Evolutionary conservation across 768 basidiomycete genomes (phyloP), one percentile per base, ranked within the genome.

Genomic region (Mycena metata): DNA sequence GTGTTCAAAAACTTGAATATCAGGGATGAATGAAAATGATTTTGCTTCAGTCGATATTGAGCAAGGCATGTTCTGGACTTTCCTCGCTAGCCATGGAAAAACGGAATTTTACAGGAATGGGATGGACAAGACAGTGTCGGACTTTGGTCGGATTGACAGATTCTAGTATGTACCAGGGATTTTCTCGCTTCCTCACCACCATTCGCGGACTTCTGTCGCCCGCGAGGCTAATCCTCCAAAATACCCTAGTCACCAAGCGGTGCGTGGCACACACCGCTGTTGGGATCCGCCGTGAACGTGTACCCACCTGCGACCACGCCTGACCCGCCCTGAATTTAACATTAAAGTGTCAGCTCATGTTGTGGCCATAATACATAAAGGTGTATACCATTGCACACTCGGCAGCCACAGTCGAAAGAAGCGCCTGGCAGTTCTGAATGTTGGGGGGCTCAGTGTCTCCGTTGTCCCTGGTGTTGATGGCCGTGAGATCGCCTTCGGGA

Each of bases 271-370:
- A 43, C 56, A 15, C 56, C 56, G 26, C 41, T 42, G 56, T 57
- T 57, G 41, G 56, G 56, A 57, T 57, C 56, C 23, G 56, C 56
- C 39, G 26, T 30, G 23, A 57, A 57, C 41, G 56, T 57, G 56
- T 42, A 57, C 42, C 56, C 56, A 23, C 56, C 56, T 57, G 56
- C 41, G 56, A 57, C 43, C 41, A 19, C 21, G 56, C 56, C 56
- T 41, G 41, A 57, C 39, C 56, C 56, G 26, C 56, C 56, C 56
- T 57, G 23, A 26, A 57, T 57, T 57, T 57, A 45, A 57, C n/a
- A 45, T 57, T 43, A 41, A 43, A 57, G 56, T 57, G 23, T 57
- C 39, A 57, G 56, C 56, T 57, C 56, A 16, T 57, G 41, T 57
- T 57, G 42, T 45, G 41, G 56, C 41, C 54, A 41, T 52, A 30